Base-by-base conservation (phyloP, 352 stramenopile species). In the Phytophthora sp. region DNA sequence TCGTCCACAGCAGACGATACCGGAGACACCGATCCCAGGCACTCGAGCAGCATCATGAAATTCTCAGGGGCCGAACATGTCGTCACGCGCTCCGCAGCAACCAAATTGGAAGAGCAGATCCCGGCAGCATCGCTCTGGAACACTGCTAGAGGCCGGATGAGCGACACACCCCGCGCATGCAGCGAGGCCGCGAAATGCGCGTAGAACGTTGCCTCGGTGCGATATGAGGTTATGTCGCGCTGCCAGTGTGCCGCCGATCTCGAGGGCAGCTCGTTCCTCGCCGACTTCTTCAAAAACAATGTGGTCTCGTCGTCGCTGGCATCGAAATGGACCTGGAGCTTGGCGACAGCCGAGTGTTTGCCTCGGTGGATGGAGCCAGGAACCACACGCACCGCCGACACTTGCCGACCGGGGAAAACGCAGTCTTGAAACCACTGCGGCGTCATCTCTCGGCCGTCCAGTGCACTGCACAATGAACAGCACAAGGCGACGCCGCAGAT, bases 211-310 rank as follows among this genome's bases (percentile, higher is more conserved):
- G 69, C 67, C 46, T 92, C 82, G 4, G 66, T 82, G 21, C 64
- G 74, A 56, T 92, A 92, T 3, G 82, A 92, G 15, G 56, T 60
- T 21, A 92, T 49, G 48, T 92, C 80, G 13, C 82, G 74, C 24
- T 59, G 58, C 82, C 82, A 92, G 46, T 89, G 66, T 37, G 66
- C 60, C 12, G 43, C 66, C 0, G 70, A 73, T 23, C 80, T 60
- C 18, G 67, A 18, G 2, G 80, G 68, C 28, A 92, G 69, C 50
- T 92, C 82, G 21, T 74, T 61, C 45, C 69, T 79, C 11, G 79
- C 72, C 26, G 77, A 87, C 26, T 83, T 79, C 67, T 92, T 92
- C n/a, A 87, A 18, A 55, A 92, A 92, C 28, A 92, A 18, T 5
- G 52, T 72, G 45, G 59, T 66, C 17, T 38, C 66, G 32, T 43